phyloP scores from a whole-genome alignment of 2,329 filamentous ascomycete genomes.

The Mariannaea elegans region DNA sequence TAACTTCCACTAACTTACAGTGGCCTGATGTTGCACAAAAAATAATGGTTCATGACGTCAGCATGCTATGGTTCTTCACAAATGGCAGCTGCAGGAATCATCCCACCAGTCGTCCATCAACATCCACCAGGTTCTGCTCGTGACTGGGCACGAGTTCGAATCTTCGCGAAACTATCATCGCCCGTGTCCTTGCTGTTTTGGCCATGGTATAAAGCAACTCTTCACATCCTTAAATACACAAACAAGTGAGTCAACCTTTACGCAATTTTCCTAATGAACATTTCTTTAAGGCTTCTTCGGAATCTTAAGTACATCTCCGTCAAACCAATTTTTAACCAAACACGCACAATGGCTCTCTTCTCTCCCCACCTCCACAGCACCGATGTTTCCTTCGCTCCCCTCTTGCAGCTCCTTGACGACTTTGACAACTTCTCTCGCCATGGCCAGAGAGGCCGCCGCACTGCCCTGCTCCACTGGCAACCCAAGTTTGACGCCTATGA shows the following conservation, averaged over 20 bases:
- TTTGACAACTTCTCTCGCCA: conserved; percentile 63
- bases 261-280: conserved; percentile 33
- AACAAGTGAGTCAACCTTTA: conserved; percentile 25
- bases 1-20: neutral
- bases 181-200: neutral
- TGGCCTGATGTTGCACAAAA: neutral
- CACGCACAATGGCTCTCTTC: conserved; percentile 67
- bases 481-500: conserved; percentile 84
- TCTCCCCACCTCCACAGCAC: conserved; percentile 59
- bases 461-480: conserved; percentile 65
- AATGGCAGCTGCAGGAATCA: neutral
- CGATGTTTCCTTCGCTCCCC: conserved; percentile 63
- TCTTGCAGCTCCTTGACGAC: conserved; percentile 72
- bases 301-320: conserved; percentile 35
- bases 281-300: conserved; percentile 35
- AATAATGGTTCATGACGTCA: neutral
- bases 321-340: conserved; percentile 32
- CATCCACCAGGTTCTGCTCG: neutral
- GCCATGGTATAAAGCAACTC: conserved; percentile 43
- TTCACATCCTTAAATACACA: conserved; percentile 20
- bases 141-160: neutral
- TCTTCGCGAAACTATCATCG: neutral
- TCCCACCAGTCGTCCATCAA: neutral
- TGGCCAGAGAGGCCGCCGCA: conserved; percentile 37
- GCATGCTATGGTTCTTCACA: no score